Evolutionary conservation across 225 moss, liverwort and hornwort species (phyloP), one percentile per base, ranked within the genome.

Genomic region (Bryoerythrophyllum caledonicum): DNA sequence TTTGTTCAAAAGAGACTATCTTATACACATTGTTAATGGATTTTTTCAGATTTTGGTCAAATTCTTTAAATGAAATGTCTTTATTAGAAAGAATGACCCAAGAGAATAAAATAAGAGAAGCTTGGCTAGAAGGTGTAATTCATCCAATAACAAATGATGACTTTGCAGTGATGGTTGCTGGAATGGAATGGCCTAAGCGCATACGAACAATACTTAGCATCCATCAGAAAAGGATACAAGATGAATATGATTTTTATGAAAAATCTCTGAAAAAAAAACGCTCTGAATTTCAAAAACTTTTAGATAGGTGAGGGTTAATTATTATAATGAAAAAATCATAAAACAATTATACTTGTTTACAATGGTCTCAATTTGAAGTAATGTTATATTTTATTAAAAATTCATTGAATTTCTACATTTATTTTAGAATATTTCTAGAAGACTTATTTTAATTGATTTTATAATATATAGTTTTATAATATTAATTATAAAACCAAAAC

Each of bases 181-280:
- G 83, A 0, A 91, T 91, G 62, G 96, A 96, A 82, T 96, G 93
- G 96, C 92, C 96, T 0, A 96, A 92, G 63, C 91, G 96, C 0
- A 79, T 96, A 16, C 79, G 63, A 72, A 89, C 89, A 48, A 82
- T 96, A 35, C 80, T 96, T 14, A 79, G 81, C 68, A 93, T 93
- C 12, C 96, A 96, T 66, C 87, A 89, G 49, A 93, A 82, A 71
- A 84, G 96, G 61, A 96, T 96, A n/a, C 91, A 93, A 83, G 93
- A 93, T 63, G 93, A 92, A 76, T 96, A 93, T 51, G 92, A 96
- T 57, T 70, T 76, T 11, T 92, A 92, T 75, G 96, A 96, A 83
- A 54, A 24, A n/a, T 63, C 55, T 27, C 73, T 96, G 0, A 93
- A 96, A 24, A 85, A 85, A 68, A 87, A 82, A 9, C 79, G 80